phyloP scores from a whole-genome alignment of 2,329 filamentous ascomycete species.

The Pseudocercospora pini-densiflorae region DNA sequence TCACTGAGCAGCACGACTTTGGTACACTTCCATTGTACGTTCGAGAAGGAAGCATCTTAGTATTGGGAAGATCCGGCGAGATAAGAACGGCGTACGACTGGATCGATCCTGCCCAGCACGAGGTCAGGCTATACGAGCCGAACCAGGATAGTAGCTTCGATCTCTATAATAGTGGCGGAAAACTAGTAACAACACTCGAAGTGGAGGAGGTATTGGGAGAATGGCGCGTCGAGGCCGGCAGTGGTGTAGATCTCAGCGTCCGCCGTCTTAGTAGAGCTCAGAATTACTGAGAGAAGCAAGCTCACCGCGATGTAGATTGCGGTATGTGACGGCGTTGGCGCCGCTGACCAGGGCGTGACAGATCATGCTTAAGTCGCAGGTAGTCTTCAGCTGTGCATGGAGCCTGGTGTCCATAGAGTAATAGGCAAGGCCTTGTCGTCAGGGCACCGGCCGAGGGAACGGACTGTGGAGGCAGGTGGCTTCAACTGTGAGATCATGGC shows the following conservation, averaged over 20 bases:
- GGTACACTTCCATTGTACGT: conserved; percentile 48
- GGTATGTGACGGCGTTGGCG: not conserved
- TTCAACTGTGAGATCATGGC: not conserved
- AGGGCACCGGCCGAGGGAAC: not conserved
- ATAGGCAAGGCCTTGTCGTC: not conserved
- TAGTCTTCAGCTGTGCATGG: not conserved
- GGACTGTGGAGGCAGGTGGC: too few species aligned
- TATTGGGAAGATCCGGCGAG: conserved; percentile 46
- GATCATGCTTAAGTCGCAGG: not conserved
- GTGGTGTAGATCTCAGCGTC: conserved; percentile 16
- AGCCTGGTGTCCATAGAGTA: not conserved
- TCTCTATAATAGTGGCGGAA: conserved; percentile 43
- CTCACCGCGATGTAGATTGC: conserved; percentile 2
- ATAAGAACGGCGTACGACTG: conserved; percentile 45
- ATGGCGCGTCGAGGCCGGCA: conserved; percentile 35
- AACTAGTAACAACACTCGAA: conserved; percentile 36
- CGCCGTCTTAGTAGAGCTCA: conserved; percentile 16
- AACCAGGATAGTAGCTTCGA: conserved; percentile 41
- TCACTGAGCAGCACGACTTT: conserved; percentile 48
- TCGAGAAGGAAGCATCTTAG: conserved; percentile 45
- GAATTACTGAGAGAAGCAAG: conserved; percentile 16
- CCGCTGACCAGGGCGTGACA: not conserved
- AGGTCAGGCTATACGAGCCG: conserved; percentile 45
- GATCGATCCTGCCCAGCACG: conserved; percentile 39
- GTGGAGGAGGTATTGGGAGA: conserved; percentile 38